phyloP scores from a whole-genome alignment of 2,329 filamentous ascomycete genomes.

The Amauroascus verrucosus region DNA sequence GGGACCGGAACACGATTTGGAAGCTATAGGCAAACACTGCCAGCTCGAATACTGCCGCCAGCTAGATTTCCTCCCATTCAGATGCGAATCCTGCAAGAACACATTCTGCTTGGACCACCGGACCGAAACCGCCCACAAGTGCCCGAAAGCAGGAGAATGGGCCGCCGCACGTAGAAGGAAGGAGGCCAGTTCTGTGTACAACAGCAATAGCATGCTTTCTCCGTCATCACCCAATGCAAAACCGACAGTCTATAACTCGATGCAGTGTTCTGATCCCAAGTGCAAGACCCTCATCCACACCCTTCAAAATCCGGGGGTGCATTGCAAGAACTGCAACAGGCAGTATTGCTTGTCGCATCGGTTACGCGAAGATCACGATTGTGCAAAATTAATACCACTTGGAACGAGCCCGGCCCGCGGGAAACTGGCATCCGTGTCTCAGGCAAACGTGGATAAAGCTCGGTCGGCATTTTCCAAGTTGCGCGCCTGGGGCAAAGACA shows the following conservation, averaged over 20 bases:
- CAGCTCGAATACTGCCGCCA: constrained; percentile 84
- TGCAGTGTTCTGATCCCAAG: constrained; percentile 39
- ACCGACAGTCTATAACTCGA: constrained; percentile 47
- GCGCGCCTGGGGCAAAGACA: constrained; percentile 67
- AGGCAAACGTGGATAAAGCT: constrained; percentile 51
- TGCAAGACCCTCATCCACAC: constrained; percentile 47
- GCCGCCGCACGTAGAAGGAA: constrained; percentile 40
- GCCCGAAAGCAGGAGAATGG: constrained; percentile 52
- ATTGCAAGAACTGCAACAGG: constrained; percentile 40
- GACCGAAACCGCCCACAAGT: constrained; percentile 69
- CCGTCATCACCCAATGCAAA: constrained; percentile 29
- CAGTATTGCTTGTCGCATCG: constrained; percentile 45
- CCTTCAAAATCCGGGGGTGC: constrained; percentile 40
- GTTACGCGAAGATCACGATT: constrained; percentile 64
- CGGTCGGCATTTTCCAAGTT: constrained; percentile 65
- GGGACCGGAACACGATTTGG: constrained; percentile 58
- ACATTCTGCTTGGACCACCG: constrained; percentile 94
- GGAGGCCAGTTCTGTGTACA: constrained; percentile 20
- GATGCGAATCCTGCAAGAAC: constrained; percentile 74
- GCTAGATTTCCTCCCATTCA: constrained; percentile 90
- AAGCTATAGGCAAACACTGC: constrained; percentile 82
- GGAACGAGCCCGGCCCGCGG: constrained; percentile 38
- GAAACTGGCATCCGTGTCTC: constrained; percentile 32
- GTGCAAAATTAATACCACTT: constrained; percentile 58
- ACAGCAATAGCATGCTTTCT: constrained; percentile 23